phyloP scores from a whole-genome alignment of 2,329 filamentous ascomycete species.

The Lachnellula willkommii region DNA sequence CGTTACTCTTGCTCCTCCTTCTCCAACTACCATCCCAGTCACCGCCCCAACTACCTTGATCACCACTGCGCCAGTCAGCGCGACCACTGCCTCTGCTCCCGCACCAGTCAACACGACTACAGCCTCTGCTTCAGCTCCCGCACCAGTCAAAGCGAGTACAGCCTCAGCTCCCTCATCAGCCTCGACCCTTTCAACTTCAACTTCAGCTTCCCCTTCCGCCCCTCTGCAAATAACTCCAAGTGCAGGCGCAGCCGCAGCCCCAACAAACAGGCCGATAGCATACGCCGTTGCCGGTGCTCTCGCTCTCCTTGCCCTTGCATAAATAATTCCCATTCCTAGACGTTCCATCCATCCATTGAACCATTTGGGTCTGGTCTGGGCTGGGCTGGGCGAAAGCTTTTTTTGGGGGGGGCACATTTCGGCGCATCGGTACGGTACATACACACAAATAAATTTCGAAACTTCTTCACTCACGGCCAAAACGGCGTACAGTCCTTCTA shows the following conservation, averaged over 20 bases:
- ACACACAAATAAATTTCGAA: background rate
- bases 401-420: background rate
- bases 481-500: background rate
- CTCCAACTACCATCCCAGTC: slow-evolving; percentile 5
- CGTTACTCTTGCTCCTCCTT: background rate
- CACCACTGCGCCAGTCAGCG: too few relatives aligned
- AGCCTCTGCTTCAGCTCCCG: too few relatives aligned
- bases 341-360: too few relatives aligned
- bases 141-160: background rate
- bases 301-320: slow-evolving; percentile 27
- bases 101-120: background rate
- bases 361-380: too few relatives aligned
- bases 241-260: slow-evolving; percentile 15
- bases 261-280: slow-evolving; percentile 22
- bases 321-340: background rate
- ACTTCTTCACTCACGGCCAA: background rate
- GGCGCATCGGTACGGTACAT: background rate
- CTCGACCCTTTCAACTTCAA: background rate
- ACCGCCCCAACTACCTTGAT: slow-evolving; percentile 4
- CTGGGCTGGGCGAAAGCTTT: too few relatives aligned
- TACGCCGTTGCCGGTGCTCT: slow-evolving; percentile 25
- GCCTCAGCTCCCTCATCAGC: background rate
- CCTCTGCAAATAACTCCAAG: slow-evolving; percentile 15
- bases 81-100: background rate
- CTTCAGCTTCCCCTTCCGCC: slow-evolving; percentile 9